Evolutionary conservation across 2,329 filamentous ascomycete genomes (phyloP), one percentile per base, ranked within the genome.

Genomic region (Monilinia polystroma): DNA sequence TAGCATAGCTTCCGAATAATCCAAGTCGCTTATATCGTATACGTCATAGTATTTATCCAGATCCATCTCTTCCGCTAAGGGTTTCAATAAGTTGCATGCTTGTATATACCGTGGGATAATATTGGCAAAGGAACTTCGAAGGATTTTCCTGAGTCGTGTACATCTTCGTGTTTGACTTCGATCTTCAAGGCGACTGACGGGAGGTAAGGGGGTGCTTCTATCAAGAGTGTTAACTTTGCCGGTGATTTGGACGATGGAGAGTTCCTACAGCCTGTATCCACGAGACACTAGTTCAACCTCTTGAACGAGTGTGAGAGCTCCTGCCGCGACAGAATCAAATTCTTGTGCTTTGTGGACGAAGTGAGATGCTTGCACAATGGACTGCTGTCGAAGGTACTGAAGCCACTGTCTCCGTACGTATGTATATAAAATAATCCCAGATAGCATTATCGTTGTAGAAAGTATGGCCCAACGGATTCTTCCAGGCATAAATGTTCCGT

Each of bases 201-300:
- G 95, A 8, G 95, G 94, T 47, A 98, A 80, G 32, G 93, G 94
- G 20, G 88, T 90, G 81, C 92, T 96, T 79, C 92, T 96, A 73
- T 65, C 68, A 26, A 59, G 55, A 16, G 11, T 56, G 29, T 75
- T 62, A 75, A 67, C 64, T 47, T n/a, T n/a, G 32, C 16, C 41
- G 2, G 49, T 20, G 10, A 56, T 26, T 47, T 23, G 16, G 4
- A 45, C 20, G 54, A 23, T 29, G 49, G 11, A 47, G 26, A n/a
- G 2, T 43, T 80, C 88, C 77, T 79, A 92, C 87, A 97, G 83
- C 79, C 91, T 85, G 78, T 96, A 97, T 29, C 93, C 93, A 72
- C 93, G 87, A 41, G 93, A 96, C 35, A 97, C 93, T 43, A 97
- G 83, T 79, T 97, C 93, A n/a, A 97, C 93, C 79, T 97, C 93